Evolutionary conservation across 495 filamentous ascomycete genomes (phyloP), one percentile per base, ranked within the genome.

Genomic region (Lasiosphaeria miniovina): DNA sequence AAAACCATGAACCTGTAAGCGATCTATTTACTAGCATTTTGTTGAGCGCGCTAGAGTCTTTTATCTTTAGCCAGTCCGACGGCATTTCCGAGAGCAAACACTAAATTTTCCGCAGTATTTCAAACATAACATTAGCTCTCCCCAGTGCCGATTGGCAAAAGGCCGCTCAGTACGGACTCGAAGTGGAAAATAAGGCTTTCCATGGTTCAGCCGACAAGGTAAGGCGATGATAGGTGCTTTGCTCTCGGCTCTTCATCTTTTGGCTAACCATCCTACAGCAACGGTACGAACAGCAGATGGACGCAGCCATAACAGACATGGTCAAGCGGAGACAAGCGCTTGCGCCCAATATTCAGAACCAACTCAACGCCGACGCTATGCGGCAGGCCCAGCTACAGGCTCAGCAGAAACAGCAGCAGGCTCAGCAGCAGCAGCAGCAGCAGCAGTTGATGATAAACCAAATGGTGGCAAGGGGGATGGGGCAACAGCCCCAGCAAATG

Each of bases 391-490:
- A 77, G 46, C 36, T 69, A 33, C 69, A 71, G 14, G 68, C 69
- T 11, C 70, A 67, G 9, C 68, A 62, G n/a, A 54, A 62, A 36
- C 61, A 64, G 9, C 68, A 71, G 6, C 69, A 71, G 34, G 68
- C 68, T 4, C 68, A 61, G 35, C 57, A 59, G 8, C 65, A 65
- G 7, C 67, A 70, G 48, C 68, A 63, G 4, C 66, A 64, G 5
- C 70, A 69, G 8, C 65, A 70, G 32, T 69, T 75, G 72, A 69
- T 82, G 63, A 74, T 80, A 72, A 79, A 74, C 54, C 77, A 76
- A 58, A 75, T 80, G 67, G 65, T 57, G 6, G 53, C 52, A 12
- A 73, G 78, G 45, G 69, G 66, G 0, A 68, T 79, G 68, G 70
- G 69, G 0, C 77, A 78, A 59, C 74, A 65, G 2, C 52, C 65